Evolutionary conservation across 352 stramenopile genomes (phyloP), one percentile per base, ranked within the genome.

Genomic region (Phytophthora idaei): DNA sequence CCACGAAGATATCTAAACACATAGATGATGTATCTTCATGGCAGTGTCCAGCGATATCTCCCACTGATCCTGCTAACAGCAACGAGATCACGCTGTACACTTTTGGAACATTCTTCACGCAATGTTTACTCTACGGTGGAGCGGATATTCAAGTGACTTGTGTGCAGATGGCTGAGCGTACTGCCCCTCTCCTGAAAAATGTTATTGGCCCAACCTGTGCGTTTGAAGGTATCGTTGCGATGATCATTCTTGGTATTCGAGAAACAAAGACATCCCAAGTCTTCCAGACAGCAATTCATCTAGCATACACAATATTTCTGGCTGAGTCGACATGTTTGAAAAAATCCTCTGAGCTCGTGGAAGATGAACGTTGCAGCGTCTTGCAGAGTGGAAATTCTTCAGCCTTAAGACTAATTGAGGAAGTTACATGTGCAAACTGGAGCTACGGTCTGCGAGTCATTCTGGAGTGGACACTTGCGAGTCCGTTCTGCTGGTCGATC

Each of bases 81-180:
- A 71, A 45, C 32, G 67, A 68, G 51, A 63, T 75, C 47, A 60
- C 46, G 10, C 28, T 72, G 29, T 76, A 85, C 48, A 89, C 80
- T 2, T 90, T 90, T 57, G 82, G 82, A 21, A 59, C 44, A 8
- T 78, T 85, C 57, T 87, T 88, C 21, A 74, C 76, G 0, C 73
- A 86, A 45, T 88, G 80, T 44, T 14, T 86, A 15, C 55, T 65
- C 11, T 69, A 50, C 32, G 64, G 69, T 41, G 39, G 36, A 32
- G 27, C 54, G 0, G 73, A 82, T 14, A 51, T 78, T 37, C 65
- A 73, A 25, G 57, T 66, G 1, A 57, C 59, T 17, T 68, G 58
- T 15, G n/a, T 83, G 17, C 47, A 64, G 28, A 69, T 73, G n/a
- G 76, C 57, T 0, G 80, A 89, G 49, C 71, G 74, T 1, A 71